Conservation (phyloP, 495 filamentous ascomycete species). For the Neurospora sp. region DNA sequence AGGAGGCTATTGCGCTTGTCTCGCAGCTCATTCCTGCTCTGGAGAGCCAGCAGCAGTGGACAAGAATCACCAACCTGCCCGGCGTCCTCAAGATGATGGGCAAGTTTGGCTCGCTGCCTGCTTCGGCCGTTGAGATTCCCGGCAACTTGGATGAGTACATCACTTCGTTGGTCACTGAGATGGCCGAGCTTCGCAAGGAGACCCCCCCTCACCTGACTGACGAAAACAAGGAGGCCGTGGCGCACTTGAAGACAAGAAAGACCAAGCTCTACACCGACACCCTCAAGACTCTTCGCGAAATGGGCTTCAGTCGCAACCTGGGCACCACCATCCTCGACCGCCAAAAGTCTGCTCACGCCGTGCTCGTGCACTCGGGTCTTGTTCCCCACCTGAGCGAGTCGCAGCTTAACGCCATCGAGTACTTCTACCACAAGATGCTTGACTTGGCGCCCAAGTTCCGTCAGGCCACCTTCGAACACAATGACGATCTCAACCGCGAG, state of each 20-base stretch:
- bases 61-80: constrained; percentile 57
- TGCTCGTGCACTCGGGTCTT: constrained; percentile 41
- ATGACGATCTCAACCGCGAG: constrained; percentile 68
- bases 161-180: constrained; percentile 52
- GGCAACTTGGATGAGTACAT: constrained; percentile 57
- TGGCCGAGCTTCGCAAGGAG: constrained; percentile 62
- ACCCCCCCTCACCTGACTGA: constrained; percentile 69
- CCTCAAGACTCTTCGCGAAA: constrained; percentile 65
- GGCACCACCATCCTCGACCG: constrained; percentile 54
- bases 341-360: constrained; percentile 57
- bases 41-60: constrained; percentile 43
- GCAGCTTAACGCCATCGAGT: constrained; percentile 40
- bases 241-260: constrained; percentile 83
- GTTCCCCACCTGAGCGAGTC: constrained; percentile 7
- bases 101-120: constrained; percentile 39
- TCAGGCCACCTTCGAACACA: constrained; percentile 55
- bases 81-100: constrained; percentile 45
- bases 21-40: constrained; percentile 43
- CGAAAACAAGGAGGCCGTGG: constrained; percentile 69
- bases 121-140: constrained; percentile 43
- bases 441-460: constrained; percentile 60
- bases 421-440: constrained; percentile 68
- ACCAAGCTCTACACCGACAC: constrained; percentile 85
- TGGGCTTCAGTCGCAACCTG: constrained; percentile 80
- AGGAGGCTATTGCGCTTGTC: constrained; percentile 41